Conservation (phyloP, 371 early-diverging fungal genomes). For the Aphelidium insulamus region DNA sequence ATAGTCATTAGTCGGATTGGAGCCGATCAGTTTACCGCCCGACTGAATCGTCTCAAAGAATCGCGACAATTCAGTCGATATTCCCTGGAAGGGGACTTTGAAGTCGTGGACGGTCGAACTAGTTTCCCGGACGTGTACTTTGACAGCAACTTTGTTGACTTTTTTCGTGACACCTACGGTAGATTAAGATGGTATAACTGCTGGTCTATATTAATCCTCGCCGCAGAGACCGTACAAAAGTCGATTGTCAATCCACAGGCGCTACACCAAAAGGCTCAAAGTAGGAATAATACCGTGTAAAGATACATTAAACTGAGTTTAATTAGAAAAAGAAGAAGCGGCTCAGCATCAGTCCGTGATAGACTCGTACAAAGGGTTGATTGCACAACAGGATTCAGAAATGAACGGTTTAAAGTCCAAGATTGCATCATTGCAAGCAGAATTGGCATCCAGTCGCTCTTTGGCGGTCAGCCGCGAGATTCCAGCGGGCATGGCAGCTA, state of each 20-base stretch:
- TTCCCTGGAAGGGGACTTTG: conserved; percentile 11
- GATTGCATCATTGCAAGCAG: conserved; percentile 9
- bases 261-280: too few relatives aligned
- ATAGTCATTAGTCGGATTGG: conserved; percentile 67
- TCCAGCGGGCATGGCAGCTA: conserved; percentile 10
- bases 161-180: conserved; percentile 56
- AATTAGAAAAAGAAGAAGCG: too few relatives aligned
- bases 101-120: not conserved
- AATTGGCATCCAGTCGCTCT: too few relatives aligned
- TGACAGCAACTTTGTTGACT: conserved; percentile 55
- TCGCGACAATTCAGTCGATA: conserved; percentile 40
- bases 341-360: conserved; percentile 11
- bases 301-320: too few relatives aligned
- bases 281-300: too few relatives aligned
- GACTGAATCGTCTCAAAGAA: conserved; percentile 61
- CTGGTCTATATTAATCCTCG: too few relatives aligned
- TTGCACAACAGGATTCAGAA: conserved; percentile 18
- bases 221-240: too few relatives aligned
- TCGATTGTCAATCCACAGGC: too few relatives aligned
- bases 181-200: conserved; percentile 2
- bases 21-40: conserved; percentile 50
- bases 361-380: conserved; percentile 17
- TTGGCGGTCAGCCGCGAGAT: too few relatives aligned
- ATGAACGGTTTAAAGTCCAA: conserved; percentile 12
- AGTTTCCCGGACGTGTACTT: conserved; percentile 20